Evolutionary conservation across 163 green algal genomes (phyloP), one percentile per base, ranked within the genome.

Genomic region (Scenedesmus sp.): DNA sequence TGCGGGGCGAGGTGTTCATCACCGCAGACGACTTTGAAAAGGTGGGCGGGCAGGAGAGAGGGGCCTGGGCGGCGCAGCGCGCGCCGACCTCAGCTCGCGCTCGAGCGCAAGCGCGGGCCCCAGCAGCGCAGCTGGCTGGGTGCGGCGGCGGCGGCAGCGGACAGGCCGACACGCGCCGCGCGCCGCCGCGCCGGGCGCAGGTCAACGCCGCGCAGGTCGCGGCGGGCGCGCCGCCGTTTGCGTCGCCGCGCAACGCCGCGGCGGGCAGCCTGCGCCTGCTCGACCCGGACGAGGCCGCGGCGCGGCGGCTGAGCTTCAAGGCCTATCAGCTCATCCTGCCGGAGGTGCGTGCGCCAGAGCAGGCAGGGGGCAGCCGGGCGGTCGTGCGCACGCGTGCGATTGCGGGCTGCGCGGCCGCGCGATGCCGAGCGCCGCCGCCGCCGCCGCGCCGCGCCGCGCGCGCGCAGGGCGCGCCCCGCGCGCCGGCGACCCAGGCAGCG

Each of bases 1-100:
- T 92, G 10, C 77, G 89, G 10, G 89, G 89, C 9, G 89, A 94
- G 75, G 82, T 91, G 28, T 91, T 82, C 85, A 84, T 92, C 28
- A 80, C 66, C 0, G 66, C 67, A 0, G 51, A 70, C 0, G 88
- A 89, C 71, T 89, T 92, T 24, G 63, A 73, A 20, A 28, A 71
- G 77, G 84, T 87, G 63, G 14, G 76, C 7, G 39, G 39, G 10
- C 39, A n/a, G n/a, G n/a, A n/a, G n/a, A n/a, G n/a, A n/a, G n/a
- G n/a, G n/a, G n/a, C n/a, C n/a, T n/a, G n/a, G n/a, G n/a, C n/a
- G n/a, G n/a, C n/a, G n/a, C n/a, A n/a, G n/a, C n/a, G n/a, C n/a
- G n/a, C n/a, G n/a, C n/a, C n/a, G n/a, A n/a, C n/a, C n/a, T n/a
- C n/a, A n/a, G n/a, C n/a, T n/a, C n/a, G n/a, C n/a, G n/a, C n/a